These are phyloP conservation scores for Tricholoma terreum DNA, from an alignment of 768 basidiomycete species.

Conservation along the genomic window DNA sequence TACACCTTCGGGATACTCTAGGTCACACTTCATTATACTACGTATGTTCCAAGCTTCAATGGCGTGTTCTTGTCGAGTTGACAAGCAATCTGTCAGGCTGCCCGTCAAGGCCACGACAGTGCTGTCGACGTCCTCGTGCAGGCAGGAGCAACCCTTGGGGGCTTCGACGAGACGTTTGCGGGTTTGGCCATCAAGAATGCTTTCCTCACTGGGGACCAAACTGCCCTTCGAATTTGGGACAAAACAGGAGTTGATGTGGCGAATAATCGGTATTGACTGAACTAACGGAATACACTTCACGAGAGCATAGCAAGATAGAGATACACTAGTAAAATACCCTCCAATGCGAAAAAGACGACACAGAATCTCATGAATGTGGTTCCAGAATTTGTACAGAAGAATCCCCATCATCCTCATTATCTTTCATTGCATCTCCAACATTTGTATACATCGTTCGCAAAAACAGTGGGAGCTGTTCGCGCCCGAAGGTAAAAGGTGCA, in stretches of 20 bases:
- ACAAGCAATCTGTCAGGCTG: constrained; percentile 48
- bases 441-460: constrained; percentile 56
- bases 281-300: not conserved
- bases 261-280: not conserved
- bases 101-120: constrained; percentile 62
- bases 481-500: constrained; percentile 64
- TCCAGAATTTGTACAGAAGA: constrained; percentile 6
- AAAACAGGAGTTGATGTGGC: constrained; percentile 42
- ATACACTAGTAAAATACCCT: not conserved
- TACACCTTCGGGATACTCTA: constrained; percentile 75
- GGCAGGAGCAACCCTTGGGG: constrained; percentile 73
- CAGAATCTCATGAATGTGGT: not conserved
- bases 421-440: constrained; percentile 35
- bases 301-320: not conserved
- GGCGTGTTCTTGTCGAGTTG: constrained; percentile 2
- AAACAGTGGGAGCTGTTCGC: constrained; percentile 65
- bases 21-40: constrained; percentile 87
- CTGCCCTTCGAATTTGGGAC: constrained; percentile 49
- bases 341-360: not conserved
- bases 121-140: constrained; percentile 64
- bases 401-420: constrained; percentile 8
- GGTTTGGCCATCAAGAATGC: constrained; percentile 41
- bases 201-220: constrained; percentile 38
- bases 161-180: constrained; percentile 63
- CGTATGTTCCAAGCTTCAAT: constrained; percentile 31